phyloP scores from a whole-genome alignment of 257 asterid genomes.

The Jasminum sambac region DNA sequence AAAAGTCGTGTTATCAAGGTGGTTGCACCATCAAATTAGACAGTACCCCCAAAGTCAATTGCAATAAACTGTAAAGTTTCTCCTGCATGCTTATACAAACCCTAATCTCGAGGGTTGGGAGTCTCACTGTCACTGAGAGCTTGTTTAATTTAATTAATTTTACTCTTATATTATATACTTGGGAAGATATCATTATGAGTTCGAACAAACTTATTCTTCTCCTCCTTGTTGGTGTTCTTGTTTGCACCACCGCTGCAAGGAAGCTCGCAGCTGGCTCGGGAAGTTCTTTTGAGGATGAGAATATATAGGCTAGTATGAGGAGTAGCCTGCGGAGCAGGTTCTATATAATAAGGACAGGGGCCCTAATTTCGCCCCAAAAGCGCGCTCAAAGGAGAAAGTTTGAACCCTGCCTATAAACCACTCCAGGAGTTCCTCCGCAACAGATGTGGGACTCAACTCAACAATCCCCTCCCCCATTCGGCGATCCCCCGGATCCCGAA shows the following conservation, averaged over 20 bases:
- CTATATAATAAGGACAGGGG: not conserved
- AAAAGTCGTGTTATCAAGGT: not conserved
- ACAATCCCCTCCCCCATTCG: too few relatives aligned
- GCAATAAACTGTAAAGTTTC: not conserved
- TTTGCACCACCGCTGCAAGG: conserved; percentile 21
- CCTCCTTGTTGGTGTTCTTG: conserved; percentile 21
- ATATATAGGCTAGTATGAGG: not conserved
- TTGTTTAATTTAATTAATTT: not conserved
- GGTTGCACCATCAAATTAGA: not conserved
- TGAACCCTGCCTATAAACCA: too few relatives aligned
- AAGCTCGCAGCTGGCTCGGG: conserved; percentile 17
- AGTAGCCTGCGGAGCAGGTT: not conserved
- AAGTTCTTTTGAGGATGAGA: conserved; percentile 16
- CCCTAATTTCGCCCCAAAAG: too few relatives aligned
- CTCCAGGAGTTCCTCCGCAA: too few relatives aligned
- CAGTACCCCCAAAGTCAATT: not conserved
- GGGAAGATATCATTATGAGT: conserved; percentile 20
- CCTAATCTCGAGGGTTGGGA: not conserved
- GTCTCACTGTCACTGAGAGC: not conserved
- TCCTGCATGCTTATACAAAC: conserved; percentile 17
- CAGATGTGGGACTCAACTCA: too few relatives aligned
- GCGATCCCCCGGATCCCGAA: too few relatives aligned
- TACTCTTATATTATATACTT: too few relatives aligned
- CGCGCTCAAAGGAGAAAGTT: too few relatives aligned
- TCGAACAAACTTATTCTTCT: conserved; percentile 6